Evolutionary conservation across 2,329 filamentous ascomycete genomes (phyloP), one percentile per base, ranked within the genome.

Genomic region (Capronia epimyces): DNA sequence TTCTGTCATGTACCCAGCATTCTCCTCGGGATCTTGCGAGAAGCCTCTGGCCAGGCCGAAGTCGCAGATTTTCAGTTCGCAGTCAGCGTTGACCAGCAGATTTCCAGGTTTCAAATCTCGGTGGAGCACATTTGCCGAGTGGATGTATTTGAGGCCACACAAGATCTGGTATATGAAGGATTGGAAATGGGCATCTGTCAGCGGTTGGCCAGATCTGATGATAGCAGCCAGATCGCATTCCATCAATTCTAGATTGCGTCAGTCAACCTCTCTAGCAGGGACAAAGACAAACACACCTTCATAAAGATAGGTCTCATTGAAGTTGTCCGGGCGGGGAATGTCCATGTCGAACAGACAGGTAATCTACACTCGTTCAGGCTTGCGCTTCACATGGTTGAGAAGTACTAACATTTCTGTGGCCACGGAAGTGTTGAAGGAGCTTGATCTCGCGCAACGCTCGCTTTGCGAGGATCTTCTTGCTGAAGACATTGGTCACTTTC

Each of bases 101-200:
- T 98, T 98, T 52, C 93, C 93, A 29, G 93, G 93, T 75, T 98
- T 98, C 66, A 98, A 73, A 69, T 98, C 93, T 68, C 93, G 86
- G 70, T 98, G 93, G 60, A 98, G 78, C 46, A 98, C 93, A 65
- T 97, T 97, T 62, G 93, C 93, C 18, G 91, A 97, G 76, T 98
- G 93, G 60, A 98, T 97, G 72, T 97, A 98, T 77, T 98, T 98
- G 63, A 98, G 79, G 59, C 93, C 93, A 69, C 93, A 97, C 4
- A 98, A 85, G 62, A 98, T 98, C 78, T 98, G 93, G 77, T 98
- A 98, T 74, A 98, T 96, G 75, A 98, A 98, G 46, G 93, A 97
- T 73, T 98, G 93, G 77, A 98, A 98, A 72, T 98, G 93, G 49
- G 93, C 93, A 67, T 98, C 93, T 66, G 93, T 98, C 67, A 98